These are phyloP conservation scores for Yarrowia deformans DNA, from an alignment of 805 yeast species.

Conservation along the genomic window DNA sequence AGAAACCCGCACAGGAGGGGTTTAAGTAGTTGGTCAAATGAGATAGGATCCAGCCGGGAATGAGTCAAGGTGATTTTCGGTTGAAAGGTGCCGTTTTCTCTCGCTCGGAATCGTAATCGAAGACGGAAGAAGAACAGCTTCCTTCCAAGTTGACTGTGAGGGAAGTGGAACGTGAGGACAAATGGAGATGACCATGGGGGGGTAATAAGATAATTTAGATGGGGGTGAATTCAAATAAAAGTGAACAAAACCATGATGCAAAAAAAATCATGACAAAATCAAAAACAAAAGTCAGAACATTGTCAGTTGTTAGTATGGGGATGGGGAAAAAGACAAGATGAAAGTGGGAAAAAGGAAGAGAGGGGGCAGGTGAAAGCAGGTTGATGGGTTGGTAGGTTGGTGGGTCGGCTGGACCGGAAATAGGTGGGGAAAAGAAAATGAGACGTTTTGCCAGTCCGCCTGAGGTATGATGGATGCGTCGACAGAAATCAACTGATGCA, in stretches of 20 bases:
- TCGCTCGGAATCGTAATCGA: neutral
- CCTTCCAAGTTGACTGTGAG: neutral
- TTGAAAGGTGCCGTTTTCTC: neutral
- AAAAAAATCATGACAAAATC: constrained; percentile 10
- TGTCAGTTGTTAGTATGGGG: neutral
- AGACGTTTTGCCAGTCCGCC: neutral
- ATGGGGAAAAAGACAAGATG: neutral
- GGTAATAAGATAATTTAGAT: constrained; percentile 26
- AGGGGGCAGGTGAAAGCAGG: neutral
- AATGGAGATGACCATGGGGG: constrained; percentile 11
- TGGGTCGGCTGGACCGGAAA: neutral
- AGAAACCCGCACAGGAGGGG: neutral
- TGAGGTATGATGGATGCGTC: constrained; percentile 11
- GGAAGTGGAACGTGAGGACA: too few relatives aligned
- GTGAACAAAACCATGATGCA: neutral
- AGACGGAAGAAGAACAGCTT: neutral
- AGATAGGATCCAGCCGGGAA: constrained; percentile 11
- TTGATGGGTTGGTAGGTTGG: neutral
- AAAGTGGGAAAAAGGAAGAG: neutral
- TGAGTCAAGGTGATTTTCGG: neutral
- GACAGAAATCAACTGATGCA: constrained; percentile 9
- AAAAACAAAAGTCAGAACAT: neutral
- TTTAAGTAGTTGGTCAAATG: neutral
- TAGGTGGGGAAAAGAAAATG: too few relatives aligned
- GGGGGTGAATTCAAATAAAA: constrained; percentile 6